phyloP scores from a whole-genome alignment of 768 basidiomycete species.

The Naganishia onofrii region DNA sequence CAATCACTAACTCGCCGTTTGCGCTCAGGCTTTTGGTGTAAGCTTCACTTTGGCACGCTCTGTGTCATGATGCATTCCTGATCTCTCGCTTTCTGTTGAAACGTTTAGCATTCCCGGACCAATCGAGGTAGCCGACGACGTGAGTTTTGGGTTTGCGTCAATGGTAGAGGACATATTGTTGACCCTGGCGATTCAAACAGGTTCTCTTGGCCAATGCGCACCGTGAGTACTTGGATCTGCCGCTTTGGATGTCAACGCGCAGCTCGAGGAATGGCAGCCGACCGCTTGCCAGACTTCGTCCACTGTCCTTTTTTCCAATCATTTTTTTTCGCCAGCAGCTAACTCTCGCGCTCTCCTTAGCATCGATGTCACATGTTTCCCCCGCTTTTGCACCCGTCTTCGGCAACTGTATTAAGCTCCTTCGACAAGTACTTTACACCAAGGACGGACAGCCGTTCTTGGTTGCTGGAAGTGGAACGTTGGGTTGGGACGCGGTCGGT shows the following conservation, averaged over 20 bases:
- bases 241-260: too few relatives aligned
- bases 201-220: constrained; percentile 93
- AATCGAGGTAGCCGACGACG: constrained; percentile 64
- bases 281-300: too few relatives aligned
- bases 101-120: constrained; percentile 54
- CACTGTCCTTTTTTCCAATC: too few relatives aligned
- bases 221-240: constrained; percentile 54
- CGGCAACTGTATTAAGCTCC: constrained; percentile 83
- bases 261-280: too few relatives aligned
- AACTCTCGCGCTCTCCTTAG: background rate
- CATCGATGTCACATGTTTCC: constrained; percentile 69
- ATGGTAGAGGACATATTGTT: background rate
- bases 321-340: too few relatives aligned
- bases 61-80: background rate
- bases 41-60: background rate
- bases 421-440: constrained; percentile 74
- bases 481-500: constrained; percentile 89
- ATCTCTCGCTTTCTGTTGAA: background rate
- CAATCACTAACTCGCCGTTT: background rate
- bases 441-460: constrained; percentile 75
- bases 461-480: constrained; percentile 88
- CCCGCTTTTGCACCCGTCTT: constrained; percentile 84
- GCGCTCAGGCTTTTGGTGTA: constrained; percentile 27
- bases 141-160: constrained; percentile 37
- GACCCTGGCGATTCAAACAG: constrained; percentile 45